These are phyloP conservation scores for Phaeodactylum tricornutum DNA, from an alignment of 108 stramenopile species.

Conservation along the genomic window DNA sequence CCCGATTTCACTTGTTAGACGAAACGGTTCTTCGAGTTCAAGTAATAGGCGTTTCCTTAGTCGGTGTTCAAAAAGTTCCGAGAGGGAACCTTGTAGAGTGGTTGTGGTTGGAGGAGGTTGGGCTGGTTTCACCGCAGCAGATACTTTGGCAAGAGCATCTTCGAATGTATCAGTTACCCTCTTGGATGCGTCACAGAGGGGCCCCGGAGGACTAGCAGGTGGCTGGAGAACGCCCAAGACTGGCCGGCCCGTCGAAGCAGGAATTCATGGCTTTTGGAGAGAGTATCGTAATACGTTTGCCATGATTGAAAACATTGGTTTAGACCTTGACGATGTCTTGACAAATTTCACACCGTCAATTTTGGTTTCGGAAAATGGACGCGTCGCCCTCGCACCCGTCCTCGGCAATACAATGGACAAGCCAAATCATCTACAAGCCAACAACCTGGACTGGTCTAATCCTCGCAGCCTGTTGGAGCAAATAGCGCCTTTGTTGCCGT, in stretches of 20 bases:
- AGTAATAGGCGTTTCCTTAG: no score
- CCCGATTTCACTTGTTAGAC: no score
- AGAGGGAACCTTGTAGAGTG: no score
- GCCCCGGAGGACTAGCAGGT: constrained; percentile 55
- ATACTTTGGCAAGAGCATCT: constrained; percentile 13
- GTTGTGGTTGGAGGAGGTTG: constrained; percentile 73
- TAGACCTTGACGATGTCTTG: constrained; percentile 57
- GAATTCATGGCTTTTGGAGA: constrained; percentile 84
- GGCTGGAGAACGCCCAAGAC: constrained; percentile 36
- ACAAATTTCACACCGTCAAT: constrained; percentile 58
- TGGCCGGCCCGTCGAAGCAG: constrained; percentile 68
- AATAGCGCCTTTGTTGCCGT: constrained; percentile 47
- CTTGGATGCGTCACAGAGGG: constrained; percentile 58
- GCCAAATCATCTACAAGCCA: no score
- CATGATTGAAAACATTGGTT: constrained; percentile 50
- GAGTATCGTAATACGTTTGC: constrained; percentile 78
- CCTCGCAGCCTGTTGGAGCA: constrained; percentile 1
- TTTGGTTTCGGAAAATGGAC: constrained; percentile 52
- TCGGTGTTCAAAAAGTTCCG: no score
- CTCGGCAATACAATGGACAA: no score
- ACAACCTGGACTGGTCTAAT: neutral
- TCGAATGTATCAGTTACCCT: constrained; percentile 37
- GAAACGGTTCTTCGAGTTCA: no score
- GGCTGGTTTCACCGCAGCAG: constrained; percentile 67
- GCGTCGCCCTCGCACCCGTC: constrained; percentile 69